Percentiles rank a stretch among this genome's conserved stretches.
phyloP scores from a whole-genome alignment of 352 stramenopile genomes.

The Bremia lactucae region DNA sequence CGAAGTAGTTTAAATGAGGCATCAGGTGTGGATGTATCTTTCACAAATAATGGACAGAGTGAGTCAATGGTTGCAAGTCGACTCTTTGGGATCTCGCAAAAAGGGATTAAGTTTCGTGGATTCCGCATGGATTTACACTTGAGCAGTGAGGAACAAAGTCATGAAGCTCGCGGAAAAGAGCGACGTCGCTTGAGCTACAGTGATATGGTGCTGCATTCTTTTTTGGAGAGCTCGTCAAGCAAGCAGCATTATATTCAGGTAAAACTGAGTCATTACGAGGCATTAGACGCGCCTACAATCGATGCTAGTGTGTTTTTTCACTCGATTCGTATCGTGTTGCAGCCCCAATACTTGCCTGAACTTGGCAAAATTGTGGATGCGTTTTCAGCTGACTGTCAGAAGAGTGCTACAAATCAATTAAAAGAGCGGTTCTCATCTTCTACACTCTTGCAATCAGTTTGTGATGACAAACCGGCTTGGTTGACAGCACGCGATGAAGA shows the following conservation, averaged over 20 bases:
- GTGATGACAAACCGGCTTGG: conserved; percentile 51
- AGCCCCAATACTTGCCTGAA: conserved; percentile 71
- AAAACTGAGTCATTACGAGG: conserved; percentile 73
- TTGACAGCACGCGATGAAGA: conserved; percentile 31
- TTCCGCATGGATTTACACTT: conserved; percentile 75
- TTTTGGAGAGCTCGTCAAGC: conserved; percentile 52
- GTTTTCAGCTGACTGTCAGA: conserved; percentile 28
- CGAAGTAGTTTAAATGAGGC: conserved; percentile 27
- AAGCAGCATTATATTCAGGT: conserved; percentile 76
- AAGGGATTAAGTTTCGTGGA: conserved; percentile 74
- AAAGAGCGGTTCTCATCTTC: conserved; percentile 23
- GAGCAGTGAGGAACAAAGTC: conserved; percentile 38
- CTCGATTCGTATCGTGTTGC: conserved; percentile 63
- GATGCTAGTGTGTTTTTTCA: conserved; percentile 81
- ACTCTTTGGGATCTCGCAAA: conserved; percentile 77
- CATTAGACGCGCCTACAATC: conserved; percentile 51
- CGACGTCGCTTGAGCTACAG: conserved; percentile 18
- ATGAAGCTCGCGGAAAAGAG: conserved; percentile 22
- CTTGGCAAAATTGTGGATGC: conserved; percentile 61
- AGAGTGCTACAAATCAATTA: conserved; percentile 7
- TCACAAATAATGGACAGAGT: conserved; percentile 23
- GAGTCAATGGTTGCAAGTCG: conserved; percentile 76
- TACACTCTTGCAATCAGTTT: conserved; percentile 71
- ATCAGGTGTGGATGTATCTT: conserved; percentile 17
- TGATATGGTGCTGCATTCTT: conserved; percentile 45